Evolutionary conservation across 73 alveolate species (phyloP).

Genomic region (Loxodes magnus): DNA sequence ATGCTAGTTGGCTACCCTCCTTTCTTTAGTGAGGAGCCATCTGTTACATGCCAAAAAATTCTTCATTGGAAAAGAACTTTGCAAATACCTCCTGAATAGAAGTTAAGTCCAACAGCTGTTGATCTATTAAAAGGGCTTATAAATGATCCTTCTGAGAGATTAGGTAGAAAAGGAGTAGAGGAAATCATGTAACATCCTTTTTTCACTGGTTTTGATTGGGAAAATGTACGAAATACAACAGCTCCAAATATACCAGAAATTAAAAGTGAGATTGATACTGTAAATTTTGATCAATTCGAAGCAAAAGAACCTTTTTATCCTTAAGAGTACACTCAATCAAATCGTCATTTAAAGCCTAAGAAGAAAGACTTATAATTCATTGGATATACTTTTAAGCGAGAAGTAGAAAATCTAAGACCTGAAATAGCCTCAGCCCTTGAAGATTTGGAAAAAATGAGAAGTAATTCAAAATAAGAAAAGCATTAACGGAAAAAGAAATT

Average conservation of each 20-base stretch:
- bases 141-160: constrained; percentile 52
- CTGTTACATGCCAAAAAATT: constrained; percentile 66
- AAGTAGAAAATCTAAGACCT: constrained; percentile 15
- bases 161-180: constrained; percentile 71
- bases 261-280: constrained; percentile 40
- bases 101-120: constrained; percentile 57
- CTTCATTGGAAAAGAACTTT: constrained; percentile 70
- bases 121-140: constrained; percentile 61
- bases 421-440: no score
- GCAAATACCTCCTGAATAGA: constrained; percentile 56
- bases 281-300: constrained; percentile 80
- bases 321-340: constrained; percentile 7
- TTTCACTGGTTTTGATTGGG: constrained; percentile 79
- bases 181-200: constrained; percentile 91
- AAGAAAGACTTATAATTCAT: constrained; percentile 28
- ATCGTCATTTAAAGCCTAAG: constrained; percentile 12
- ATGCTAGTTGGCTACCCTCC: constrained; percentile 89
- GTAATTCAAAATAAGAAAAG: no score
- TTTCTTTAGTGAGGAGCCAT: constrained; percentile 67
- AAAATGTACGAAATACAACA: constrained; percentile 45
- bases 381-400: constrained; percentile 41
- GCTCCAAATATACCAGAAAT: constrained; percentile 72
- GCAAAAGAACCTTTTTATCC: constrained; percentile 85
- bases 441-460: no score
- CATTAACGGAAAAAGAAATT: no score